Conservation (phyloP, 768 basidiomycete species). For the Lentinula sp. region DNA sequence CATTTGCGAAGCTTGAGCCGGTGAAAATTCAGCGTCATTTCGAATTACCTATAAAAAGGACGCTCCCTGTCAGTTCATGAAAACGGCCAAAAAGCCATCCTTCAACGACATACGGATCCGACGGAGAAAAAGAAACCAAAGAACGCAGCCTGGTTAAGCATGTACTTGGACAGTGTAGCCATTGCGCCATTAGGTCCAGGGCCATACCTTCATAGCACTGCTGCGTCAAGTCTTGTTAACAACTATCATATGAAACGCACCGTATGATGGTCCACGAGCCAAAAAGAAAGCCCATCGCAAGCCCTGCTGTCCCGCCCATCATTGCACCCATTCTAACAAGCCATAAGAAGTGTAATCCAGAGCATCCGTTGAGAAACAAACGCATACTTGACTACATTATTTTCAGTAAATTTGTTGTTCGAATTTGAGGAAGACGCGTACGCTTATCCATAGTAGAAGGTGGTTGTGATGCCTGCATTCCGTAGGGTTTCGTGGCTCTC, state of each 20-base stretch:
- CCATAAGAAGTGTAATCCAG: neutral
- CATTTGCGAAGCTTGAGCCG: constrained; percentile 57
- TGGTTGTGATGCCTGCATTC: constrained; percentile 29
- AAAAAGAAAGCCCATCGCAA: constrained; percentile 97
- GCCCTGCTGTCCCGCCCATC: constrained; percentile 90
- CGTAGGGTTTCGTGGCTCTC: neutral
- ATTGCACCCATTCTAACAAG: constrained; percentile 79
- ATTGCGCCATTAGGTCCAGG: constrained; percentile 87
- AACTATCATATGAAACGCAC: constrained; percentile 34
- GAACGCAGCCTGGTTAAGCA: constrained; percentile 96
- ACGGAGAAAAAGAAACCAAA: constrained; percentile 97
- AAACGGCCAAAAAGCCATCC: neutral
- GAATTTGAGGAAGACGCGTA: constrained; percentile 26
- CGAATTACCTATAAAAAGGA: constrained; percentile 69
- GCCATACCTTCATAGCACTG: constrained; percentile 54
- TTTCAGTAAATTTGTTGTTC: neutral
- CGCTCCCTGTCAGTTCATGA: neutral
- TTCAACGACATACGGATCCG: constrained; percentile 60
- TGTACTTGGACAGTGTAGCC: constrained; percentile 93
- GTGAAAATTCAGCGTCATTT: constrained; percentile 60
- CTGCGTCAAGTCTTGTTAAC: neutral
- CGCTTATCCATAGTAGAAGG: constrained; percentile 76
- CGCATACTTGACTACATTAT: constrained; percentile 52
- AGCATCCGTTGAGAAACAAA: neutral
- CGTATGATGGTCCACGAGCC: constrained; percentile 89